Conservation (phyloP, 371 early-diverging fungal species). For the Lichtheimia hyalospora region DNA sequence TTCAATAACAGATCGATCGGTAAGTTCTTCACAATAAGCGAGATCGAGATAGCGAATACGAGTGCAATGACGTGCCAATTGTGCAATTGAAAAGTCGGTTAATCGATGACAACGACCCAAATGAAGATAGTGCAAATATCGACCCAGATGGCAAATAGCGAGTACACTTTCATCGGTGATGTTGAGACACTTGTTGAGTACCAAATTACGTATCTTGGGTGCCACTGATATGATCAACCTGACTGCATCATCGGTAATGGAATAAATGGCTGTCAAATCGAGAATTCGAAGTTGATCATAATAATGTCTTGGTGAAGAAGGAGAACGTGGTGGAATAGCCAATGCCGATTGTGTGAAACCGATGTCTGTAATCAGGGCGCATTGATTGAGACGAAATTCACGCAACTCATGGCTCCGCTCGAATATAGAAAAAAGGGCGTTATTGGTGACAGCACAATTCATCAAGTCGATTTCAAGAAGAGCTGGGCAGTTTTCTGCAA, state of each 20-base stretch:
- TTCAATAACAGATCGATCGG: slow-evolving; percentile 55
- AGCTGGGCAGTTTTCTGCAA: slow-evolving; percentile 53
- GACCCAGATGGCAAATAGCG: slow-evolving; percentile 52
- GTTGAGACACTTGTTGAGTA: slow-evolving; percentile 59
- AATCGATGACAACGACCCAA: slow-evolving; percentile 60
- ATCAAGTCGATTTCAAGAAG: slow-evolving; percentile 61
- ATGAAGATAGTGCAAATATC: slow-evolving; percentile 62
- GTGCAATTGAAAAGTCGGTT: slow-evolving; percentile 53
- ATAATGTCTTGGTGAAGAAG: slow-evolving; percentile 6
- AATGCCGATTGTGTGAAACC: slow-evolving; percentile 44
- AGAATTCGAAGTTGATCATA: slow-evolving; percentile 63
- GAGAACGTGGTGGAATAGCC: background rate
- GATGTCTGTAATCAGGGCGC: slow-evolving; percentile 42
- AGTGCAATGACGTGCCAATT: slow-evolving; percentile 55
- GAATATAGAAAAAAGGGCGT: slow-evolving; percentile 47
- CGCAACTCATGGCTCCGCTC: slow-evolving; percentile 47
- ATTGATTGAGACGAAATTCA: slow-evolving; percentile 53
- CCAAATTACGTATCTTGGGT: slow-evolving; percentile 59
- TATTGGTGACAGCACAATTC: slow-evolving; percentile 54
- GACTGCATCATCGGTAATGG: slow-evolving; percentile 56
- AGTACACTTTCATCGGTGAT: slow-evolving; percentile 55
- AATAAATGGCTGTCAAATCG: slow-evolving; percentile 52
- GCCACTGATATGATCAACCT: slow-evolving; percentile 50
- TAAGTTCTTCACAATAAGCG: slow-evolving; percentile 57
- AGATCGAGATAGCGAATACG: slow-evolving; percentile 67